Evolutionary conservation across 257 asterid genomes (phyloP).

Genomic region (Penstemon davidsonii): DNA sequence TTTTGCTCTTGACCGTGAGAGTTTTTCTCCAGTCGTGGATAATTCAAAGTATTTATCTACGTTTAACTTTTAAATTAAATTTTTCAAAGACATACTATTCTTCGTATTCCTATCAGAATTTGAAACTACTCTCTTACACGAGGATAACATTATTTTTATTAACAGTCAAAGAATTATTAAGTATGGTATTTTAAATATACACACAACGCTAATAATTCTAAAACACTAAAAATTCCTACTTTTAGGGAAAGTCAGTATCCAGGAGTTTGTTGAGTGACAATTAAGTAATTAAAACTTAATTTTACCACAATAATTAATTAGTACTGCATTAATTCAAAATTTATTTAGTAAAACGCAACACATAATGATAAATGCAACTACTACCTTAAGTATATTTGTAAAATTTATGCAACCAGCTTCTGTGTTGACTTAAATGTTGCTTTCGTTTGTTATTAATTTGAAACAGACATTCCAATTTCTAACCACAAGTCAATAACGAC

Average conservation of each 20-base stretch:
- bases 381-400: background rate
- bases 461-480: background rate
- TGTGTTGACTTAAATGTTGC: background rate
- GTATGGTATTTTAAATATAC: background rate
- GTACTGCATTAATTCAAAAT: background rate
- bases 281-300: background rate
- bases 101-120: background rate
- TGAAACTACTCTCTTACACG: background rate
- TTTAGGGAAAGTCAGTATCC: background rate
- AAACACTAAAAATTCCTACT: too few species aligned
- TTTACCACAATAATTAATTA: background rate
- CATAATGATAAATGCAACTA: background rate
- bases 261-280: background rate
- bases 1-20: too few species aligned
- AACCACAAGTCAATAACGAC: background rate
- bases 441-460: background rate
- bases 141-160: background rate
- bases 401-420: constrained; percentile 4
- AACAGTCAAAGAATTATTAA: background rate
- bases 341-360: background rate
- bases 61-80: too few species aligned
- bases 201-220: too few species aligned
- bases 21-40: too few species aligned
- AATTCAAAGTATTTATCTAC: too few species aligned
- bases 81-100: too few species aligned